A percentile compares a stretch with the other conserved stretches of the same genome.
Evolutionary conservation across 768 basidiomycete genomes (phyloP).

Genomic region (Russula virescens): DNA sequence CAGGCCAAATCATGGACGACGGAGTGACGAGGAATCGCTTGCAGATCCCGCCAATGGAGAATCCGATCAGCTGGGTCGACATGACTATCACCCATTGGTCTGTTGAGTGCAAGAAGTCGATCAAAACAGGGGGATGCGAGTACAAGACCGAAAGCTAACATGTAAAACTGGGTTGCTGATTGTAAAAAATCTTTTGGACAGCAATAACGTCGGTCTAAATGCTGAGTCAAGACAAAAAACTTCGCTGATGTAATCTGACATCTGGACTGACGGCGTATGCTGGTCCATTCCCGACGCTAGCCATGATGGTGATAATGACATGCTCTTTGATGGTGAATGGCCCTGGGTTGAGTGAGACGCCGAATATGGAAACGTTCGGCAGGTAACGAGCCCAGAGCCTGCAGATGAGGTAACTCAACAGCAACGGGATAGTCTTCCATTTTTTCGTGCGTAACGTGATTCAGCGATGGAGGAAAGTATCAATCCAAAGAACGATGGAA

Average conservation of each 20-base stretch:
- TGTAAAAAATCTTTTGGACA: constrained; percentile 43
- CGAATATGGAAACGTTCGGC: constrained; percentile 66
- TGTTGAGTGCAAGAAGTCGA: background rate
- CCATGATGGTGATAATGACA: constrained; percentile 45
- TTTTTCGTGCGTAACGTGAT: background rate
- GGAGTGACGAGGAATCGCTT: constrained; percentile 42
- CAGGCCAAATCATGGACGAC: constrained; percentile 43
- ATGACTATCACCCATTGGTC: constrained; percentile 38
- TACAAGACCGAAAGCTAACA: constrained; percentile 24
- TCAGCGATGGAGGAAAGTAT: background rate
- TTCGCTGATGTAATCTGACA: no score
- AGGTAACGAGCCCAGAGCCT: no score
- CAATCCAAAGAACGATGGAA: background rate
- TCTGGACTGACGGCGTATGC: constrained; percentile 31
- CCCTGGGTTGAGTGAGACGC: constrained; percentile 54
- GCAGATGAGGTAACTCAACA: no score
- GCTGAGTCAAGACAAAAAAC: background rate
- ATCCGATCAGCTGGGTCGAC: constrained; percentile 40
- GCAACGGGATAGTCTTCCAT: constrained; percentile 60
- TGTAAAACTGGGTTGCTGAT: constrained; percentile 33
- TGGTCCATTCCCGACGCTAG: constrained; percentile 31
- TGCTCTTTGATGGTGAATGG: constrained; percentile 74
- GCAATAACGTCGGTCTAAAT: constrained; percentile 40
- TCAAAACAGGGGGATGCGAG: background rate
- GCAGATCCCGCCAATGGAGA: constrained; percentile 41